Evolutionary conservation across 805 yeast genomes (phyloP).

Genomic region (Clavispora vitiphila): DNA sequence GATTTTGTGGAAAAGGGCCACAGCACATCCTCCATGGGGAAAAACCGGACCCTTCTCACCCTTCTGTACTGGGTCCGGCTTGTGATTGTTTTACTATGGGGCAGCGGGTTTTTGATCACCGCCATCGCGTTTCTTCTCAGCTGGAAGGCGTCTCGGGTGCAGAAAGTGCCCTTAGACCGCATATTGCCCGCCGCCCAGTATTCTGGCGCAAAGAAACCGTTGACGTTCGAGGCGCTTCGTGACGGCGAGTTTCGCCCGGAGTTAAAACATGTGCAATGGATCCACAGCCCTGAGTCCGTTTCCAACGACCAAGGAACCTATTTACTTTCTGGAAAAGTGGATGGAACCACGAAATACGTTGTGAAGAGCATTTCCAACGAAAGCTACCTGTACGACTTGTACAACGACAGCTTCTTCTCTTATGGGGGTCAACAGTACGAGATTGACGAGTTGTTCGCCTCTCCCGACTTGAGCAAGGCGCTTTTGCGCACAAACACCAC

Average conservation of each 20-base stretch:
- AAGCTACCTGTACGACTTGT: slow-evolving; percentile 40
- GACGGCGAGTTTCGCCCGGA: slow-evolving; percentile 54
- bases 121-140: slow-evolving; percentile 5
- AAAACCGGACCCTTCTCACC: slow-evolving; percentile 2
- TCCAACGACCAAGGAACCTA: slow-evolving; percentile 63
- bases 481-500: slow-evolving; percentile 56
- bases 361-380: slow-evolving; percentile 50
- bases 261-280: slow-evolving; percentile 64
- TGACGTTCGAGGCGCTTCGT: slow-evolving; percentile 35
- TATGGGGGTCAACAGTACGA: slow-evolving; percentile 35
- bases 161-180: neutral
- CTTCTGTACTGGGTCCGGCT: slow-evolving; percentile 12
- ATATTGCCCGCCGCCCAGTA: slow-evolving; percentile 9
- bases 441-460: slow-evolving; percentile 54
- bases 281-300: slow-evolving; percentile 45
- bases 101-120: slow-evolving; percentile 25
- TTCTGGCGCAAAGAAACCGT: slow-evolving; percentile 16
- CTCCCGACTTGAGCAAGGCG: slow-evolving; percentile 60
- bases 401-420: slow-evolving; percentile 44
- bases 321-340: slow-evolving; percentile 37
- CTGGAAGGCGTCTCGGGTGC: neutral
- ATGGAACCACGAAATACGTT: slow-evolving; percentile 43
- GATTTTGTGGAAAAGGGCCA: neutral
- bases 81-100: slow-evolving; percentile 32
- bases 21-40: neutral